Percentiles rank a stretch among this genome's conserved stretches.
These are phyloP conservation scores for Citrus medica DNA, from an alignment of 345 rosid species.

Conservation along the genomic window DNA sequence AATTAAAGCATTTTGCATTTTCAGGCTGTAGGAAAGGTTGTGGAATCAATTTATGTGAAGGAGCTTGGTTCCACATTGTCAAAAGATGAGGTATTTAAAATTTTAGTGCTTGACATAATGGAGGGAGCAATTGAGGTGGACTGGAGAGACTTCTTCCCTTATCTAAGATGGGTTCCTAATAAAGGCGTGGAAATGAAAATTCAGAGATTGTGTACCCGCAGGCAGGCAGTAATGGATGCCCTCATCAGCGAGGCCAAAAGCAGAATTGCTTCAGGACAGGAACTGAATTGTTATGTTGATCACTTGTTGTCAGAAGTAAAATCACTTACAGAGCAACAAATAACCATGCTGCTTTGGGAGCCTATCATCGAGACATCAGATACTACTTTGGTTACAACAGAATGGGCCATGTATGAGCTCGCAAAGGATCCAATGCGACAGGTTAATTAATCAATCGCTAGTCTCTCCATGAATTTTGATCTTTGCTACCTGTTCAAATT, in stretches of 20 bases:
- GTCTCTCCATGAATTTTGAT: neutral
- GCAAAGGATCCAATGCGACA: slow-evolving; percentile 60
- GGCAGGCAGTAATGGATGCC: slow-evolving; percentile 33
- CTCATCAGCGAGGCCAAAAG: too few relatives aligned
- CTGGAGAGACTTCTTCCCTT: slow-evolving; percentile 97
- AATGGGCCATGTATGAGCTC: slow-evolving; percentile 90
- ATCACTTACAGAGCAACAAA: slow-evolving; percentile 58
- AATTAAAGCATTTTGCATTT: neutral
- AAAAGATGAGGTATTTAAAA: slow-evolving; percentile 45
- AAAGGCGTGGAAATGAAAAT: slow-evolving; percentile 49
- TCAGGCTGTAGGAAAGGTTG: slow-evolving; percentile 67
- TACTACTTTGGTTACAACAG: slow-evolving; percentile 75
- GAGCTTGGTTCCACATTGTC: slow-evolving; percentile 62
- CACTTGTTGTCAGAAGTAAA: slow-evolving; percentile 57
- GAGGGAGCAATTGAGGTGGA: slow-evolving; percentile 82
- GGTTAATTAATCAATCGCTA: slow-evolving; percentile 28
- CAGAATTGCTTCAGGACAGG: slow-evolving; percentile 32
- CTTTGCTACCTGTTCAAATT: neutral
- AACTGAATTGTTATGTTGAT: slow-evolving; percentile 51
- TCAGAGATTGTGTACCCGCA: slow-evolving; percentile 36
- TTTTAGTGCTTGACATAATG: slow-evolving; percentile 71
- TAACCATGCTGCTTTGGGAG: slow-evolving; percentile 71
- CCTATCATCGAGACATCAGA: slow-evolving; percentile 69
- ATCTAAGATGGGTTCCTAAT: slow-evolving; percentile 75
- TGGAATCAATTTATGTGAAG: slow-evolving; percentile 56